phyloP scores from a whole-genome alignment of 805 yeast species.

The Vanderwaltozyma polyspora region DNA sequence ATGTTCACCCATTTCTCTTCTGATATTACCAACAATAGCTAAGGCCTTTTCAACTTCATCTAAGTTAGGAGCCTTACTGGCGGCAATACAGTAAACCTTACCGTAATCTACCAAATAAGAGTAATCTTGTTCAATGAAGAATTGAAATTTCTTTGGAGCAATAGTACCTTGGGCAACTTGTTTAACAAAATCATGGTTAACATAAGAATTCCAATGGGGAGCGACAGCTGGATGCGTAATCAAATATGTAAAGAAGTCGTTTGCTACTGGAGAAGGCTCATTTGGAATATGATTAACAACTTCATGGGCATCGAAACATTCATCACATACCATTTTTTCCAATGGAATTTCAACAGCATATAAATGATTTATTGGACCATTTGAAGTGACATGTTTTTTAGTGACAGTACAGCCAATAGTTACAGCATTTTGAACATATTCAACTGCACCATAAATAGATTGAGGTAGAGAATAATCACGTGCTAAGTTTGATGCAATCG shows the following conservation, averaged over 20 bases:
- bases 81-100: constrained; percentile 51
- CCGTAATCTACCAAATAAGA: constrained; percentile 60
- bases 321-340: constrained; percentile 26
- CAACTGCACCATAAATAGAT: constrained; percentile 47
- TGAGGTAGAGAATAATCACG: constrained; percentile 34
- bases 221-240: constrained; percentile 44
- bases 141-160: constrained; percentile 38
- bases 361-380: constrained; percentile 71
- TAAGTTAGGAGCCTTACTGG: constrained; percentile 47
- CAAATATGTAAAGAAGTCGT: constrained; percentile 38
- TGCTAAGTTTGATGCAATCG: constrained; percentile 69
- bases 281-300: constrained; percentile 4
- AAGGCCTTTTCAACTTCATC: constrained; percentile 41
- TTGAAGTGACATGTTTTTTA: constrained; percentile 33
- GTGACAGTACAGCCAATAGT: constrained; percentile 30
- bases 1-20: constrained; percentile 47
- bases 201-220: constrained; percentile 47
- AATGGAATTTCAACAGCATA: constrained; percentile 29
- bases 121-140: constrained; percentile 49
- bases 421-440: constrained; percentile 59
- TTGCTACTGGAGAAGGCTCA: constrained; percentile 1
- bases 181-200: constrained; percentile 50
- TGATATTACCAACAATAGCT: constrained; percentile 39
- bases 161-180: constrained; percentile 42
- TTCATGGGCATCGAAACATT: constrained; percentile 21